Percentiles rank a stretch among this genome's conserved stretches.
phyloP scores from a whole-genome alignment of 2,329 filamentous ascomycete genomes.

The Corinectria fuckeliana region DNA sequence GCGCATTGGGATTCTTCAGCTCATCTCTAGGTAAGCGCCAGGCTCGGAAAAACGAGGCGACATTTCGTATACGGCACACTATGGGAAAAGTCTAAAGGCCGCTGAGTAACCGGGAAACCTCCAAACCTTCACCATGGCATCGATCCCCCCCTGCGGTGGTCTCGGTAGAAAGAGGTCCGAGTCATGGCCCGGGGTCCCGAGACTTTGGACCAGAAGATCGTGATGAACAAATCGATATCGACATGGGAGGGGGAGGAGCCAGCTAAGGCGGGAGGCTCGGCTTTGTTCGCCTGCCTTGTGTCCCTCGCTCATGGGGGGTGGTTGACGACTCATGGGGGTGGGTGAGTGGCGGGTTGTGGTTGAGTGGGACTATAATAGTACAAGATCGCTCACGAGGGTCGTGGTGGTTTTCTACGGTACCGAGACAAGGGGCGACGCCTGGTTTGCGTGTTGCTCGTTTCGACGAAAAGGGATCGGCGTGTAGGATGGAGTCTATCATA shows the following conservation, averaged over 20 bases:
- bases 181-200: slow-evolving; percentile 1
- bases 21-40: neutral
- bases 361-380: too few relatives aligned
- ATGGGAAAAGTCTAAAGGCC: too few relatives aligned
- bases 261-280: slow-evolving; percentile 24
- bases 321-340: too few relatives aligned
- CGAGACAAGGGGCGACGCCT: slow-evolving; percentile 3
- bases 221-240: neutral
- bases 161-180: neutral
- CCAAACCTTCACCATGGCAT: too few relatives aligned
- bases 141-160: neutral
- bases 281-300: slow-evolving; percentile 23
- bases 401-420: neutral
- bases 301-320: neutral
- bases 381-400: neutral
- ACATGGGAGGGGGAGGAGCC: too few relatives aligned
- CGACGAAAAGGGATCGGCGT: slow-evolving; percentile 8
- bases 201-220: slow-evolving; percentile 1
- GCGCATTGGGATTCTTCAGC: neutral
- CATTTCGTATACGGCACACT: neutral
- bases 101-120: too few relatives aligned
- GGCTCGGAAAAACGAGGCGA: neutral
- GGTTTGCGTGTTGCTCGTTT: slow-evolving; percentile 9
- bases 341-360: too few relatives aligned
- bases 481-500: neutral